Percentiles rank a stretch among this genome's conserved stretches.
Evolutionary conservation across 257 asterid genomes (phyloP).

Genomic region (Forsythia viridissima): DNA sequence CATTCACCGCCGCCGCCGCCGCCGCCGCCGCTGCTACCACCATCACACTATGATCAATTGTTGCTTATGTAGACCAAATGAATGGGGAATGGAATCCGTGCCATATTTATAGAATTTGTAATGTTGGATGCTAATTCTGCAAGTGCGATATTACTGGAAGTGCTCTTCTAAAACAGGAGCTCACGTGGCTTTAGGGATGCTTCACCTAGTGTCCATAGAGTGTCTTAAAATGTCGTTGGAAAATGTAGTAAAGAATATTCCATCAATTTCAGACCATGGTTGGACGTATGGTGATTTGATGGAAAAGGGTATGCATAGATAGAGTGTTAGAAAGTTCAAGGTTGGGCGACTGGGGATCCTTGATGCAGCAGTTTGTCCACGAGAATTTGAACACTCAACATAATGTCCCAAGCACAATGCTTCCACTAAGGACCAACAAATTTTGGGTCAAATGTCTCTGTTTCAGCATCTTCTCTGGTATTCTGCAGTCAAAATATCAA

Average conservation of each 20-base stretch:
- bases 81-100: slow-evolving; percentile 11
- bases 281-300: slow-evolving; percentile 99
- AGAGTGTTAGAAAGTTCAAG: slow-evolving; percentile 68
- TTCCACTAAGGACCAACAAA: slow-evolving; percentile 62
- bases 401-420: slow-evolving; percentile 54
- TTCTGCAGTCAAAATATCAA: slow-evolving; percentile 56
- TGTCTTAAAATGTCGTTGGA: slow-evolving; percentile 84
- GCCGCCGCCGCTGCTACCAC: no score
- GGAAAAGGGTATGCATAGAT: slow-evolving; percentile 64
- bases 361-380: slow-evolving; percentile 53
- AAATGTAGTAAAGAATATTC: slow-evolving; percentile 91
- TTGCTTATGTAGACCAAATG: not conserved
- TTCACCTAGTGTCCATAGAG: slow-evolving; percentile 59
- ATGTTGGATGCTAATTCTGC: slow-evolving; percentile 20
- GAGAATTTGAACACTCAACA: slow-evolving; percentile 58
- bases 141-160: slow-evolving; percentile 87
- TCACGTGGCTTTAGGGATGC: slow-evolving; percentile 39
- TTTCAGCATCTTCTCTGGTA: slow-evolving; percentile 50
- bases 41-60: no score
- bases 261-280: slow-evolving; percentile 66
- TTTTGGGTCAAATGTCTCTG: slow-evolving; percentile 72
- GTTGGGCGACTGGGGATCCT: slow-evolving; percentile 56
- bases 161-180: slow-evolving; percentile 58
- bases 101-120: not conserved
- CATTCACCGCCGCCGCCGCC: no score